phyloP scores from a whole-genome alignment of 768 basidiomycete species.

The Sarcodon aspratus region DNA sequence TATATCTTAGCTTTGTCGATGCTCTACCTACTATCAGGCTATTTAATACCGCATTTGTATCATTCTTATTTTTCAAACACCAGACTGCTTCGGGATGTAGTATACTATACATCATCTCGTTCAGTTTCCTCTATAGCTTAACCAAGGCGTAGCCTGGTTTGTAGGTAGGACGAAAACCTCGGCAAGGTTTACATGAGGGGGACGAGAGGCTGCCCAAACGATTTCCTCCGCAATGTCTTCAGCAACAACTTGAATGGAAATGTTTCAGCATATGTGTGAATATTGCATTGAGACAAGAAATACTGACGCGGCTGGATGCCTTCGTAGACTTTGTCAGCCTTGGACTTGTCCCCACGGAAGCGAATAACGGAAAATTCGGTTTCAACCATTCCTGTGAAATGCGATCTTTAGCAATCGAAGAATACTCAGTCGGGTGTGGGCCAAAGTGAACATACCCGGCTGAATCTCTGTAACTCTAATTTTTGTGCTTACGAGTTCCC shows the following conservation, averaged over 20 bases:
- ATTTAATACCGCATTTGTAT: neutral
- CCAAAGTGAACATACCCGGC: constrained; percentile 44
- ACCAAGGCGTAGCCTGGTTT: constrained; percentile 63
- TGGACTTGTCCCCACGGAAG: constrained; percentile 72
- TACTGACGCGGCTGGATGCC: constrained; percentile 79
- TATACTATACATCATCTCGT: constrained; percentile 17
- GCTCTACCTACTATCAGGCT: neutral
- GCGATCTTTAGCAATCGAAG: neutral
- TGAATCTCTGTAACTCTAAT: constrained; percentile 93
- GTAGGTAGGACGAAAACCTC: constrained; percentile 70
- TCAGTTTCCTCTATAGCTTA: constrained; percentile 41
- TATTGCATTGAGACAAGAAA: neutral
- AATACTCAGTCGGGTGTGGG: neutral
- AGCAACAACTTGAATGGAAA: constrained; percentile 44
- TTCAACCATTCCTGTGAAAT: constrained; percentile 61
- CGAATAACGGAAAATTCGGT: constrained; percentile 90
- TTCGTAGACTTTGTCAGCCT: constrained; percentile 85
- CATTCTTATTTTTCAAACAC: constrained; percentile 4
- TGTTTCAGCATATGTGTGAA: neutral
- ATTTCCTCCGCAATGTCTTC: constrained; percentile 96
- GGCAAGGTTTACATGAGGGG: constrained; percentile 86
- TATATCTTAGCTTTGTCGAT: neutral
- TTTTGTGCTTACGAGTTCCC: constrained; percentile 85
- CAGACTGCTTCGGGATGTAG: constrained; percentile 3
- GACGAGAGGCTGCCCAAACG: constrained; percentile 90